These are phyloP conservation scores for Suillus americanus DNA, from an alignment of 768 basidiomycete species.

Conservation along the genomic window DNA sequence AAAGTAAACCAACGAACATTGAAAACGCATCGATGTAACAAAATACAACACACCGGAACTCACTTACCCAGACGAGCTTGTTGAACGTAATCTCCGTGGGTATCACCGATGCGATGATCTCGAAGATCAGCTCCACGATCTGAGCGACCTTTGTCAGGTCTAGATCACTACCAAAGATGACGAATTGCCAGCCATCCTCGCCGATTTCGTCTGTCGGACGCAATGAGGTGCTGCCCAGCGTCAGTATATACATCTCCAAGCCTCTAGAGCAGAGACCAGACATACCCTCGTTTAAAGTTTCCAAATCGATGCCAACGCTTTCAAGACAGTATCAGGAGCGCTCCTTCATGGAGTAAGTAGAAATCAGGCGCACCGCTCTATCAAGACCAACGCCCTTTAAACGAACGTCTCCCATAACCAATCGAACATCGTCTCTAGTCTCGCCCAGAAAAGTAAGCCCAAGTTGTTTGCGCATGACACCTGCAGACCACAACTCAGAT, in stretches of 20 bases:
- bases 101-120: constrained; percentile 21
- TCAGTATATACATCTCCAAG: not conserved
- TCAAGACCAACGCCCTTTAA: constrained; percentile 37
- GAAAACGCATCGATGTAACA: not conserved
- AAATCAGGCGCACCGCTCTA: constrained; percentile 28
- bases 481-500: not conserved
- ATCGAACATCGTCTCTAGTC: constrained; percentile 24
- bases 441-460: constrained; percentile 25
- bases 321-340: not conserved
- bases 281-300: constrained; percentile 14
- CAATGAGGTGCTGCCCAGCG: constrained; percentile 4
- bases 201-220: constrained; percentile 21
- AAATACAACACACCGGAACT: constrained; percentile 33
- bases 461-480: constrained; percentile 10
- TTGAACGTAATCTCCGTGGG: constrained; percentile 23
- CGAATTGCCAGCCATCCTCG: constrained; percentile 23
- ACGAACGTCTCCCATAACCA: constrained; percentile 35
- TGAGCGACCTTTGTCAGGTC: constrained; percentile 16
- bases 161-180: constrained; percentile 7
- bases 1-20: not conserved
- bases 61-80: constrained; percentile 26
- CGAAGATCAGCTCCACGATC: constrained; percentile 28
- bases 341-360: not conserved
- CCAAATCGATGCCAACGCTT: constrained; percentile 40
- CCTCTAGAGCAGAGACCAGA: not conserved